These are phyloP conservation scores for Pyrenophora graminea DNA, from an alignment of 2,329 filamentous ascomycete species.

Conservation along the genomic window DNA sequence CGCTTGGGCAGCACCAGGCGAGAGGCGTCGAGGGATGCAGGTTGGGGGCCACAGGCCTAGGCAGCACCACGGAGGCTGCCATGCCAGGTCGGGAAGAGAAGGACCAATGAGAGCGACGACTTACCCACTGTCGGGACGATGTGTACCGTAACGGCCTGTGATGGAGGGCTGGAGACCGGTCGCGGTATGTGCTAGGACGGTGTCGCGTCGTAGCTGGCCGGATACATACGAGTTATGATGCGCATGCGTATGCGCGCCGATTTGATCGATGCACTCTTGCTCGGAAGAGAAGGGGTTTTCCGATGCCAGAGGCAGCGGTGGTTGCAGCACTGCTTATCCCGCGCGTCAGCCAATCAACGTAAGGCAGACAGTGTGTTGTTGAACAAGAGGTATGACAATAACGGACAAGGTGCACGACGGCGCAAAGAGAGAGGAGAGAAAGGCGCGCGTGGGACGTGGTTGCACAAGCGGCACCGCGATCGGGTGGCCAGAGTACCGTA, in stretches of 20 bases:
- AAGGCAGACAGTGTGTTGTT: slow-evolving; percentile 33
- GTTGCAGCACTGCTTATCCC: slow-evolving; percentile 51
- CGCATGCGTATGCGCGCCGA: slow-evolving; percentile 53
- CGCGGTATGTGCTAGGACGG: slow-evolving; percentile 52
- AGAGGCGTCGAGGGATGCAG: slow-evolving; percentile 43
- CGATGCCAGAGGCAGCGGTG: slow-evolving; percentile 48
- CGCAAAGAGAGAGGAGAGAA: slow-evolving; percentile 26
- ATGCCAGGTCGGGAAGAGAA: slow-evolving; percentile 38
- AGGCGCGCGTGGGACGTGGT: slow-evolving; percentile 40
- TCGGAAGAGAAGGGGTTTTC: slow-evolving; percentile 52
- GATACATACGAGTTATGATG: slow-evolving; percentile 53
- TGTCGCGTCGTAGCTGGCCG: slow-evolving; percentile 58
- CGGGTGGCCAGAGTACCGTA: slow-evolving; percentile 31
- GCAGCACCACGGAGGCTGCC: slow-evolving; percentile 43
- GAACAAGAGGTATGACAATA: slow-evolving; percentile 43
- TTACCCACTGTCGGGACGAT: slow-evolving; percentile 61
- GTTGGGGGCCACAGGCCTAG: slow-evolving; percentile 43
- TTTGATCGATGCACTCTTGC: slow-evolving; percentile 52
- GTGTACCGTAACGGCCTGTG: slow-evolving; percentile 56
- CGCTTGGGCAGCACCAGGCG: slow-evolving; percentile 43
- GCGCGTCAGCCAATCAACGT: slow-evolving; percentile 49
- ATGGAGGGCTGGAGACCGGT: slow-evolving; percentile 53
- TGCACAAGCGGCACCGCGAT: slow-evolving; percentile 43
- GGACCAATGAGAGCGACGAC: slow-evolving; percentile 51
- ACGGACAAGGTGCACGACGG: slow-evolving; percentile 45